Evolutionary conservation across 495 filamentous ascomycete genomes (phyloP).

Genomic region (Barbatosphaeria neglecta): DNA sequence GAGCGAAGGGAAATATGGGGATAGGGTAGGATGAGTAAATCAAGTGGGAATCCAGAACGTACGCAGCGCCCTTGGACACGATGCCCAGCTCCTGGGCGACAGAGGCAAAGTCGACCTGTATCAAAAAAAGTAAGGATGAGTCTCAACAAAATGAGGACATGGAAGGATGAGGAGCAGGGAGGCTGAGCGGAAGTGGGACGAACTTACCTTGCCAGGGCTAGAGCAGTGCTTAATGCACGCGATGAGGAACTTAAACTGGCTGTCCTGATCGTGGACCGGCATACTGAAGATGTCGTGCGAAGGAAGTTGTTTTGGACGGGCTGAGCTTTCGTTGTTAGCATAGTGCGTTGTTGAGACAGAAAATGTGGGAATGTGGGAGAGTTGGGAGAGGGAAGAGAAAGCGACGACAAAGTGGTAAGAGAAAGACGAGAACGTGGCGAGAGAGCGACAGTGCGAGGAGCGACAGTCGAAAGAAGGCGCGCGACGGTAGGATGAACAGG

Average conservation of each 20-base stretch:
- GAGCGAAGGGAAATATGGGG: neutral
- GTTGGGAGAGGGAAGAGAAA: no score
- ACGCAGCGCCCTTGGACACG: conserved; percentile 55
- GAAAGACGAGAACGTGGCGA: no score
- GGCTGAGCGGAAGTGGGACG: no score
- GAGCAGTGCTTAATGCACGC: conserved; percentile 46
- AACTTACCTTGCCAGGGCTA: conserved; percentile 42
- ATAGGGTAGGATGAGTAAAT: neutral
- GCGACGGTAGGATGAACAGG: no score
- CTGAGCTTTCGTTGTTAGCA: no score
- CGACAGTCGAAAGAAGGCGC: no score
- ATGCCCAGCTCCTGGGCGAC: conserved; percentile 55
- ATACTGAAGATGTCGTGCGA: no score
- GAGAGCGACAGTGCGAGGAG: no score
- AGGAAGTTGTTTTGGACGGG: no score
- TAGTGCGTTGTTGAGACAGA: no score
- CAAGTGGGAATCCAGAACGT: conserved; percentile 23
- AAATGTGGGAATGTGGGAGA: no score
- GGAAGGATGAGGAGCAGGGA: neutral
- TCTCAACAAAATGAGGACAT: neutral
- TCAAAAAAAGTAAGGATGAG: conserved; percentile 5
- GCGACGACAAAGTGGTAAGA: no score
- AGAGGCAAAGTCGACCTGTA: conserved; percentile 46
- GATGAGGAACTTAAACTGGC: conserved; percentile 52
- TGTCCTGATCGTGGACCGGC: conserved; percentile 36